These are phyloP conservation scores for Hericium alpestre DNA, from an alignment of 768 basidiomycete species.

Conservation along the genomic window DNA sequence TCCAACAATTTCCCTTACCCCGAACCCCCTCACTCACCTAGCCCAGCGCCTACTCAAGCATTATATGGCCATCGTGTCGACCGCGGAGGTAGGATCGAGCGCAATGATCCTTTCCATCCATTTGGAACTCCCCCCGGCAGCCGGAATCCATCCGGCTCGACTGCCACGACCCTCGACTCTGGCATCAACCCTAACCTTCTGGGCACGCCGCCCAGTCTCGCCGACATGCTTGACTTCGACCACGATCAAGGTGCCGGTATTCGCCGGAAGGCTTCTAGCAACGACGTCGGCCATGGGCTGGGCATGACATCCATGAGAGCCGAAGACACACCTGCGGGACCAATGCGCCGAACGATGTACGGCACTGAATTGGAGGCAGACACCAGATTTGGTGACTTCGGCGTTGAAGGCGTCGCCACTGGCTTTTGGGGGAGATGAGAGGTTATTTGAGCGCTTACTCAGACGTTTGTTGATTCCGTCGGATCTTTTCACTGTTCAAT, in stretches of 20 bases:
- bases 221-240: constrained; percentile 3
- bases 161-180: neutral
- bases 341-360: constrained; percentile 66
- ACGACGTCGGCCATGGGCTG: constrained; percentile 34
- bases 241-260: constrained; percentile 2
- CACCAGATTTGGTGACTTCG: constrained; percentile 80
- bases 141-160: constrained; percentile 4
- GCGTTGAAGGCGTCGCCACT: constrained; percentile 65
- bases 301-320: constrained; percentile 30
- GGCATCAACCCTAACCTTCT: constrained; percentile 9
- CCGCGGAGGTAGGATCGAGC: constrained; percentile 4
- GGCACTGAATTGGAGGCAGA: constrained; percentile 75
- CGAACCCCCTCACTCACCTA: constrained; percentile 12
- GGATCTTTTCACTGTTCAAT: neutral
- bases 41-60: constrained; percentile 7
- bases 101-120: constrained; percentile 8
- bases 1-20: constrained; percentile 9
- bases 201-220: constrained; percentile 8
- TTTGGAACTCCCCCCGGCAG: constrained; percentile 8
- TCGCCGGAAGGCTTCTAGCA: constrained; percentile 21
- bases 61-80: neutral
- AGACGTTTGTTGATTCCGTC: neutral
- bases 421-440: constrained; percentile 53
- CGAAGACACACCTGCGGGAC: constrained; percentile 34
- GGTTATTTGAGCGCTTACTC: constrained; percentile 18